These are phyloP conservation scores for Colletotrichum acutatum DNA, from an alignment of 2,329 filamentous ascomycete species.

Conservation along the genomic window DNA sequence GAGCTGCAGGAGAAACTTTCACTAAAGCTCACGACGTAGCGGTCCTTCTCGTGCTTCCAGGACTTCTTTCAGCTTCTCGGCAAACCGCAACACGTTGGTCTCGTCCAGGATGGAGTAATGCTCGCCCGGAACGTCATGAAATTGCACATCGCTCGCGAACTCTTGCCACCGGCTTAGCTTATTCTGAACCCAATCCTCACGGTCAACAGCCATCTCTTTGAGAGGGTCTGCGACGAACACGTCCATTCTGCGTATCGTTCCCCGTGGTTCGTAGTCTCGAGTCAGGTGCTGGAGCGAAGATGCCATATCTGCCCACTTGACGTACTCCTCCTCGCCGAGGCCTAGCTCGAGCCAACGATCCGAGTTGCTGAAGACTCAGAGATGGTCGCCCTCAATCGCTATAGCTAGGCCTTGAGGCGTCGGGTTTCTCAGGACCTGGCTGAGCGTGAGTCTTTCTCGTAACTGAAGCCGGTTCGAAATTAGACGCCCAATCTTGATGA, in stretches of 20 bases:
- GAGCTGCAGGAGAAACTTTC: too few relatives aligned
- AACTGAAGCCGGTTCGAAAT: background rate
- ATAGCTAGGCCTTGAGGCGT: background rate
- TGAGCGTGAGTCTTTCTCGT: background rate
- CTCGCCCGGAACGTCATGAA: background rate
- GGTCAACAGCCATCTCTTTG: background rate
- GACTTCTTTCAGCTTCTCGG: background rate
- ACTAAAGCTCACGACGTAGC: too few relatives aligned
- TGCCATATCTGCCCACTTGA: background rate
- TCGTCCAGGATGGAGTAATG: background rate
- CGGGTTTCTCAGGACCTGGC: background rate
- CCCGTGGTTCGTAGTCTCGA: background rate
- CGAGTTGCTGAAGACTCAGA: background rate
- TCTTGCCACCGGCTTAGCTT: background rate
- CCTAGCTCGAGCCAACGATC: background rate
- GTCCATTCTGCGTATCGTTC: background rate
- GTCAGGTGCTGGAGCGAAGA: background rate
- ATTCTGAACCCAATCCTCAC: background rate
- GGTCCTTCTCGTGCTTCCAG: background rate
- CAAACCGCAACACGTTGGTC: background rate
- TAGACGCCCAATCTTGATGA: background rate
- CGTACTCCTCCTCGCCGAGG: background rate
- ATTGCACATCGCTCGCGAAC: background rate
- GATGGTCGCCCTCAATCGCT: background rate
- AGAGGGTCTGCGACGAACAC: background rate